These are phyloP conservation scores for Leonotis leonurus DNA, from an alignment of 257 asterid species.

Conservation along the genomic window DNA sequence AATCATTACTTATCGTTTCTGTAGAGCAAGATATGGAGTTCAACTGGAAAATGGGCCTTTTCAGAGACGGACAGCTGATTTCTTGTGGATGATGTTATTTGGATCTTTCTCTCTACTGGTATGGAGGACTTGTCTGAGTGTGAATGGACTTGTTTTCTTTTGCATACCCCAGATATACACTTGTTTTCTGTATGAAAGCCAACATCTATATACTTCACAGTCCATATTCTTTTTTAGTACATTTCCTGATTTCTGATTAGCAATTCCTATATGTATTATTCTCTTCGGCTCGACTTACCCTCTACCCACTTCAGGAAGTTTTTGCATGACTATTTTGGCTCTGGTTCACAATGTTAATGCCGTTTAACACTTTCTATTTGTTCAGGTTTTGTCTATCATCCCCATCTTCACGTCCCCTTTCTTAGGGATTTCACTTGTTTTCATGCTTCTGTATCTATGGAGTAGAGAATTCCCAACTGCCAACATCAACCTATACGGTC, in stretches of 20 bases:
- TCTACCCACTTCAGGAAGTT: neutral
- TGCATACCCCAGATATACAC: neutral
- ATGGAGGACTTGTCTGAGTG: constrained; percentile 13
- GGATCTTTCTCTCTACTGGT: constrained; percentile 83
- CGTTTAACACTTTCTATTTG: constrained; percentile 10
- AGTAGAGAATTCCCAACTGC: constrained; percentile 94
- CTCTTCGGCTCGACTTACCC: neutral
- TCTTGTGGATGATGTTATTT: constrained; percentile 96
- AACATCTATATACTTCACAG: neutral
- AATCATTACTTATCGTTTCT: constrained; percentile 15
- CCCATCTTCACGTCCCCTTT: constrained; percentile 63
- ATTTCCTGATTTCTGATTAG: neutral
- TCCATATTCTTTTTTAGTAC: neutral
- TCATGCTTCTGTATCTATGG: constrained; percentile 97
- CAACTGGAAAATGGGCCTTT: constrained; percentile 90
- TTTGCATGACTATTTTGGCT: neutral
- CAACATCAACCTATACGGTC: constrained; percentile 76
- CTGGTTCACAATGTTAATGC: neutral
- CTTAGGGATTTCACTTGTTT: constrained; percentile 77
- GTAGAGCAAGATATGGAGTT: constrained; percentile 96
- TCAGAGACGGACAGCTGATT: constrained; percentile 90
- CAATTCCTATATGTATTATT: neutral
- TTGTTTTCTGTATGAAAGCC: neutral
- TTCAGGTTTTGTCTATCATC: constrained; percentile 67
- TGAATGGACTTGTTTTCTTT: neutral